Evolutionary conservation across 2,329 filamentous ascomycete genomes (phyloP), one percentile per base, ranked within the genome.

Genomic region (Dothistroma septosporum): DNA sequence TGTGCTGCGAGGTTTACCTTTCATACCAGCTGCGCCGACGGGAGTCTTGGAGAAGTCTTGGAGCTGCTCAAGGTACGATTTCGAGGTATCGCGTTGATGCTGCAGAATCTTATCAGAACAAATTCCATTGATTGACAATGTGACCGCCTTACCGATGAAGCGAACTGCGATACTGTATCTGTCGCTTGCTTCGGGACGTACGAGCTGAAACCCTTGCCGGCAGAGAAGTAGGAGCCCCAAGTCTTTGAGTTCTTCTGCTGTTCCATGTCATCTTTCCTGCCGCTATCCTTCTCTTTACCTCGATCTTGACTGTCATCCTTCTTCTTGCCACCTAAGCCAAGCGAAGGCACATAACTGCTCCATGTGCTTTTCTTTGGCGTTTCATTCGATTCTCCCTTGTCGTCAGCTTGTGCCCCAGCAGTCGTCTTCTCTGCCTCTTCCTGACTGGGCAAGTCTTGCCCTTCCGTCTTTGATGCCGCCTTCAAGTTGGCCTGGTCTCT

Each of bases 11-110:
- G 44, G 11, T 19, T 58, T 66, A 67, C 63, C 61, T 57, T 53
- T 61, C 60, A 53, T 63, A 70, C 76, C 76, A 44, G 78, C 79
- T 44, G 79, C 79, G 14, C 79, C 79, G 4, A 82, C 79, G 4
- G 79, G 79, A 7, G 79, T 82, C 64, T 79, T 79, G 0, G 76
- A 79, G 62, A 82, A 81, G 59, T 80, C 78, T 59, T 78, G 77
- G 14, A 82, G 69, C 63, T 82, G 79, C 64, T 81, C 77, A 4
- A 79, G 72, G 62, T 80, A 80, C 49, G 77, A 77, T 66, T 82
- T 82, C 56, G 74, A 77, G 2, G 76, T 76, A 61, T 82, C 78
- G 35, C 78, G 74, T 28, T 76, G 66, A 62, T 80, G 78, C 66
- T 73, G 55, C 33, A 12, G 46, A 44, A 44, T 12, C 12, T 41